These are phyloP conservation scores for Yamadazyma sp. DNA, from an alignment of 1,139 yeast genomes.

Conservation along the genomic window DNA sequence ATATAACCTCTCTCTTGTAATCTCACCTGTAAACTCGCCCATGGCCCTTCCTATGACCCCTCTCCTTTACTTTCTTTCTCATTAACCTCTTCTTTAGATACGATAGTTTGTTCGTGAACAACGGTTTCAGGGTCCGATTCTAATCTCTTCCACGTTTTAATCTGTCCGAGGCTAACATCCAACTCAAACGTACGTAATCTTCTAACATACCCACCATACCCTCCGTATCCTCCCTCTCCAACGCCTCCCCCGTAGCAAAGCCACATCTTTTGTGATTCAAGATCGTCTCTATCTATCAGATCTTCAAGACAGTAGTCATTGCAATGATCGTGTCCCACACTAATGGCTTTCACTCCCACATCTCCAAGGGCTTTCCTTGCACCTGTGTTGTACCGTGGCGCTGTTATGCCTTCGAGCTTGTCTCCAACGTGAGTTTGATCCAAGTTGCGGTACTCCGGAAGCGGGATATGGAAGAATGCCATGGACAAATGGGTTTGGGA, in stretches of 20 bases:
- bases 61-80: neutral
- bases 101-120: conserved; percentile 63
- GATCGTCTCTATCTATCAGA: conserved; percentile 22
- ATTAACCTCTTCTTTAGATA: too few species aligned
- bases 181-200: conserved; percentile 71
- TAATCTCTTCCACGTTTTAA: conserved; percentile 71
- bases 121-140: conserved; percentile 50
- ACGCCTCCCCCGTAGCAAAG: conserved; percentile 90
- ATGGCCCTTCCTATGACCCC: neutral
- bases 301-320: conserved; percentile 82
- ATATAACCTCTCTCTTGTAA: too few species aligned
- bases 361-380: conserved; percentile 57
- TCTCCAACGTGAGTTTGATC: conserved; percentile 56
- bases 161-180: conserved; percentile 51
- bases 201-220: conserved; percentile 81
- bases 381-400: conserved; percentile 69
- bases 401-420: conserved; percentile 70
- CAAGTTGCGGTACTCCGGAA: conserved; percentile 71
- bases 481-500: conserved; percentile 54
- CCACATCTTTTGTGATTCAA: conserved; percentile 56
- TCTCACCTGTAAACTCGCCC: too few species aligned
- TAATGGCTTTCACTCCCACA: conserved; percentile 67
- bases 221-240: conserved; percentile 95
- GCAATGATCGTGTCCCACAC: conserved; percentile 94
- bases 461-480: conserved; percentile 93